A percentile compares a stretch with the other conserved stretches of the same genome.
phyloP scores from a whole-genome alignment of 768 basidiomycete genomes.

The Baorangia bicolor region DNA sequence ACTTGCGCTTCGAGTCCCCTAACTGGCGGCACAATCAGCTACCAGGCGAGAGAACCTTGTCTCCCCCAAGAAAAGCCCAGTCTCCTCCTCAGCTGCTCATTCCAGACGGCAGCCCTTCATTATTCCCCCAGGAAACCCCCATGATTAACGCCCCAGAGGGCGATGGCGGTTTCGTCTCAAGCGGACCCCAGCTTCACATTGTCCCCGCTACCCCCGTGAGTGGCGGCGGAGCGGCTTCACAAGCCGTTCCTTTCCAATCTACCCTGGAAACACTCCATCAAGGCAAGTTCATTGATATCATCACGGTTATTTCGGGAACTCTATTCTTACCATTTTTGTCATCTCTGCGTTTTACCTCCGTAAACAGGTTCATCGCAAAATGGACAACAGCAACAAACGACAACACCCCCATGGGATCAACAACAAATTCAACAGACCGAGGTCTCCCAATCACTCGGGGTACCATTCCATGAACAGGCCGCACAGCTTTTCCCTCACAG shows the following conservation, averaged over 20 bases:
- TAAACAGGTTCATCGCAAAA: slow-evolving; percentile 32
- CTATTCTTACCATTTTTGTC: slow-evolving; percentile 29
- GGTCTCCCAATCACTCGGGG: slow-evolving; percentile 29
- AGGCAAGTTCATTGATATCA: slow-evolving; percentile 44
- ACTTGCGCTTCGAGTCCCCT: slow-evolving; percentile 64
- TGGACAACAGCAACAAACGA: slow-evolving; percentile 32
- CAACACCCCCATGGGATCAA: slow-evolving; percentile 37
- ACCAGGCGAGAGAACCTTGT: slow-evolving; percentile 38
- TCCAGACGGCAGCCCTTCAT: slow-evolving; percentile 52
- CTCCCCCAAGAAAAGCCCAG: slow-evolving; percentile 52
- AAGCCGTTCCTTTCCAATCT: slow-evolving; percentile 52
- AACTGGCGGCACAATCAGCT: slow-evolving; percentile 53
- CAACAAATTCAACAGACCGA: slow-evolving; percentile 38
- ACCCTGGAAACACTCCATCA: slow-evolving; percentile 50
- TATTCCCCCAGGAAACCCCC: slow-evolving; percentile 43
- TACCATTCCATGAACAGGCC: slow-evolving; percentile 28
- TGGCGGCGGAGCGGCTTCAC: slow-evolving; percentile 50
- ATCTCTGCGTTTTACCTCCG: slow-evolving; percentile 26
- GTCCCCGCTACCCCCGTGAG: slow-evolving; percentile 82
- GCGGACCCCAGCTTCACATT: slow-evolving; percentile 69
- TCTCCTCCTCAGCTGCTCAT: slow-evolving; percentile 62
- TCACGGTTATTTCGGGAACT: slow-evolving; percentile 34
- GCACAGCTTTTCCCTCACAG: slow-evolving; percentile 35
- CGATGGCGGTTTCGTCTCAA: slow-evolving; percentile 43
- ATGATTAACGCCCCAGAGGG: slow-evolving; percentile 65